Evolutionary conservation across 192 early-diverging fungal species (phyloP).

Genomic region (Coemansia sp.): DNA sequence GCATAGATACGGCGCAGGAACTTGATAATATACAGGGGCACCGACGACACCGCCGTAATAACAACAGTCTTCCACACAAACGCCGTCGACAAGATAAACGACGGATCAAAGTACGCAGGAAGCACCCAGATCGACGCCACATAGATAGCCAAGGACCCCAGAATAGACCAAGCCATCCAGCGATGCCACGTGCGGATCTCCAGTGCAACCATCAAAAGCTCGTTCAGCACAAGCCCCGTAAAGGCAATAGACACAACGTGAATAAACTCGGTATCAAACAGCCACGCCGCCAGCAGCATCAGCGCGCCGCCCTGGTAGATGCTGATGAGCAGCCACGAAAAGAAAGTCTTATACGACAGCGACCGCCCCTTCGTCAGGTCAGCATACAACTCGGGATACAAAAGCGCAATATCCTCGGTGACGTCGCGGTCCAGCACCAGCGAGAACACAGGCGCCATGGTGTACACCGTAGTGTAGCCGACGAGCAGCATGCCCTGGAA

Average conservation of each 20-base stretch:
- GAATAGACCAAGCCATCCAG: conserved; percentile 83
- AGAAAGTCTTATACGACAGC: conserved; percentile 91
- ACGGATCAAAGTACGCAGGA: conserved; percentile 87
- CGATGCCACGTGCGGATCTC: conserved; percentile 95
- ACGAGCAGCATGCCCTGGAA: conserved; percentile 88
- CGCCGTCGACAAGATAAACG: conserved; percentile 79
- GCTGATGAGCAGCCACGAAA: conserved; percentile 90
- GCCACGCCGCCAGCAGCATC: conserved; percentile 90
- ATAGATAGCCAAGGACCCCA: conserved; percentile 81
- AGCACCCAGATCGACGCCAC: conserved; percentile 87
- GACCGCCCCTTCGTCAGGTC: conserved; percentile 93
- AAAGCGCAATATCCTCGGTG: conserved; percentile 81
- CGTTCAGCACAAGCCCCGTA: conserved; percentile 91
- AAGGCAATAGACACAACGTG: conserved; percentile 95
- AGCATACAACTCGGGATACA: conserved; percentile 93
- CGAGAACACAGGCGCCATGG: conserved; percentile 96
- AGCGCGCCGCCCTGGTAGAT: conserved; percentile 97
- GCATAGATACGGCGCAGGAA: conserved; percentile 72
- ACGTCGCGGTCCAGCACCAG: conserved; percentile 91
- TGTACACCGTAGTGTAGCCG: conserved; percentile 95
- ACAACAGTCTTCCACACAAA: conserved; percentile 92
- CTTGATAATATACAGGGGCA: conserved; percentile 89
- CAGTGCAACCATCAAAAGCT: conserved; percentile 93
- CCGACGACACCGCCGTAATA: conserved; percentile 82
- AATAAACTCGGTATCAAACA: conserved; percentile 95